Conservation (phyloP, 176 grass and related monocot genomes). For the Bromus sterilis region DNA sequence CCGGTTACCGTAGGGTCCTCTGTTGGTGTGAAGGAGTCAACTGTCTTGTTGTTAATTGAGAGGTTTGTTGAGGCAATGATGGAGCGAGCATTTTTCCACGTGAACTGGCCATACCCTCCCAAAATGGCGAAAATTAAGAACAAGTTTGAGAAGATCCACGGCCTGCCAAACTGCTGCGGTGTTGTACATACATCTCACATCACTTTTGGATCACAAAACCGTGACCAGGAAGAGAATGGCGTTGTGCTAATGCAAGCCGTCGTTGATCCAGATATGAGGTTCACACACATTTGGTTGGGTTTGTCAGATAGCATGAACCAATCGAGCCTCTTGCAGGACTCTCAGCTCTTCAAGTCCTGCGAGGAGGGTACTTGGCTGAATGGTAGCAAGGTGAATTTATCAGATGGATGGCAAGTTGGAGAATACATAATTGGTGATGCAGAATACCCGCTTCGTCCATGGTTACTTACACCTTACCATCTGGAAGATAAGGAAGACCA, state of each 20-base stretch:
- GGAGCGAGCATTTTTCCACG: constrained; percentile 19
- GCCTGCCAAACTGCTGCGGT: constrained; percentile 62
- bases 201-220: no score
- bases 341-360: no score
- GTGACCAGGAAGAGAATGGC: no score
- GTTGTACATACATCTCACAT: constrained; percentile 46
- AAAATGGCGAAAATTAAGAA: constrained; percentile 38
- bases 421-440: no score
- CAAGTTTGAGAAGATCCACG: constrained; percentile 41
- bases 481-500: no score
- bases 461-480: no score
- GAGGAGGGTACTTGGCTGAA: no score
- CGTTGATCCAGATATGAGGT: constrained; percentile 14
- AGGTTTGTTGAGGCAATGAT: constrained; percentile 56
- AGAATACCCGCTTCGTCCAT: no score
- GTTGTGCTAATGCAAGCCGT: constrained; percentile 51
- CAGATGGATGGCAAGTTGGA: neutral
- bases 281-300: no score
- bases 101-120: constrained; percentile 45
- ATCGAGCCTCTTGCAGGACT: no score
- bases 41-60: constrained; percentile 47
- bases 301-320: no score
- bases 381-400: no score
- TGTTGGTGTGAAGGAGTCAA: neutral
- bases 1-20: constrained; percentile 30